Base-by-base conservation (phyloP, 768 basidiomycete species). In the Auriscalpium microsporum region DNA sequence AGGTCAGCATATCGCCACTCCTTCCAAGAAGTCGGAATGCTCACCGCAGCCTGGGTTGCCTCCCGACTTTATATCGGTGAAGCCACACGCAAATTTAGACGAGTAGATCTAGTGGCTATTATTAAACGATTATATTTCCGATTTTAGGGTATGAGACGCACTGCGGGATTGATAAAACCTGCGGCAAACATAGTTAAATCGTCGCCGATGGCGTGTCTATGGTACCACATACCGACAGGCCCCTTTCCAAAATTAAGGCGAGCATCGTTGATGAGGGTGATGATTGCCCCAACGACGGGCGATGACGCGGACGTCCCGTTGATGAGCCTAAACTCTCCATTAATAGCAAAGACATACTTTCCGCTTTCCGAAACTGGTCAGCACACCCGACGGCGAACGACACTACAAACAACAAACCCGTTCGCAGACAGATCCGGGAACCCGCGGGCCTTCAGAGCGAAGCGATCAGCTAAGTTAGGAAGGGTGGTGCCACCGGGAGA, bases 121-220 rank as follows among this genome's bases (percentile, higher is more conserved):
- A 40, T 16, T 16, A 8, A 16, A 13, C 33, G 10, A 37, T 10
- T 4, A 1, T 10, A 8, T 1, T 40, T 17, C 53, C 17, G 45
- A 17, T 16, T 13, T 23, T 47, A 45, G 42, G 10, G 21, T 28
- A 38, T 4, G 19, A 6, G 2, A 69, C 75, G 14, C 66, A 82
- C 85, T 35, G 83, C 82, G 38, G 86, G 85, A 63, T 88, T 88
- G n/a, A n/a, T n/a, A n/a, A n/a, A n/a, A n/a, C n/a, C n/a, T n/a
- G n/a, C n/a, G n/a, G n/a, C n/a, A n/a, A n/a, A n/a, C n/a, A n/a
- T n/a, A n/a, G n/a, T n/a, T n/a, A n/a, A n/a, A n/a, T n/a, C n/a
- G n/a, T n/a, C n/a, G n/a, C n/a, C n/a, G n/a, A n/a, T n/a, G n/a
- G n/a, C n/a, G n/a, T n/a, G n/a, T n/a, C n/a, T n/a, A n/a, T n/a